These are phyloP conservation scores for Byssochlamys sp. DNA, from an alignment of 2,329 filamentous ascomycete species.

Conservation along the genomic window DNA sequence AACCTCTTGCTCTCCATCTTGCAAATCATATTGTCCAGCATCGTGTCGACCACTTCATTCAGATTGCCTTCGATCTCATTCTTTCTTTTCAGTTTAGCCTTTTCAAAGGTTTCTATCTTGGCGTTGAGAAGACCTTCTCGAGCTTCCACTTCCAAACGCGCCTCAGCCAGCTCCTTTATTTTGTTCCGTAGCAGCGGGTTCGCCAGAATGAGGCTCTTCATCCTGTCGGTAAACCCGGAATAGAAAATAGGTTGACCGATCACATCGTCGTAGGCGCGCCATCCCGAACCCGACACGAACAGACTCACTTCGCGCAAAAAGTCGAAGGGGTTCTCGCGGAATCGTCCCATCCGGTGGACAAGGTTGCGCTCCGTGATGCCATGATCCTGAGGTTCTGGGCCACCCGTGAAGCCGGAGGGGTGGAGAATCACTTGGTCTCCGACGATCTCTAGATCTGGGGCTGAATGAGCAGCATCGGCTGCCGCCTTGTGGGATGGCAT, in stretches of 20 bases:
- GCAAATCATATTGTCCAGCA: conserved; percentile 95
- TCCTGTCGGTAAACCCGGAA: conserved; percentile 78
- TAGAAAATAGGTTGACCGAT: conserved; percentile 93
- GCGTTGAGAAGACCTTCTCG: conserved; percentile 57
- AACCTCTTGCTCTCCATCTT: conserved; percentile 95
- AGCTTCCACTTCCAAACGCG: conserved; percentile 65
- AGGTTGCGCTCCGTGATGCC: conserved; percentile 41
- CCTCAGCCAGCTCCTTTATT: conserved; percentile 66
- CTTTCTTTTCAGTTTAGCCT: conserved; percentile 23
- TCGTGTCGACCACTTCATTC: conserved; percentile 69
- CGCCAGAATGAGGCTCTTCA: conserved; percentile 67
- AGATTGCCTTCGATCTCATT: conserved; percentile 63
- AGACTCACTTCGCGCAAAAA: conserved; percentile 90
- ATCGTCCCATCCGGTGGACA: conserved; percentile 70
- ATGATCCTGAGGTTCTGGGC: conserved; percentile 30
- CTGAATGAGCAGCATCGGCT: conserved; percentile 36
- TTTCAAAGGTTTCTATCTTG: conserved; percentile 18
- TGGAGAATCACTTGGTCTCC: conserved; percentile 66
- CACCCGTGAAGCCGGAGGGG: conserved; percentile 52
- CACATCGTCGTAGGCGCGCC: conserved; percentile 84
- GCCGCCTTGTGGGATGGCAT: conserved; percentile 24
- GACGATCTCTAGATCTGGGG: conserved; percentile 68
- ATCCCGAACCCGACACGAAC: conserved; percentile 85
- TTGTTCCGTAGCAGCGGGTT: conserved; percentile 65
- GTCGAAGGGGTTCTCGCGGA: conserved; percentile 61